Conservation (phyloP, 371 early-diverging fungal genomes). For the Actinomucor elegans region DNA sequence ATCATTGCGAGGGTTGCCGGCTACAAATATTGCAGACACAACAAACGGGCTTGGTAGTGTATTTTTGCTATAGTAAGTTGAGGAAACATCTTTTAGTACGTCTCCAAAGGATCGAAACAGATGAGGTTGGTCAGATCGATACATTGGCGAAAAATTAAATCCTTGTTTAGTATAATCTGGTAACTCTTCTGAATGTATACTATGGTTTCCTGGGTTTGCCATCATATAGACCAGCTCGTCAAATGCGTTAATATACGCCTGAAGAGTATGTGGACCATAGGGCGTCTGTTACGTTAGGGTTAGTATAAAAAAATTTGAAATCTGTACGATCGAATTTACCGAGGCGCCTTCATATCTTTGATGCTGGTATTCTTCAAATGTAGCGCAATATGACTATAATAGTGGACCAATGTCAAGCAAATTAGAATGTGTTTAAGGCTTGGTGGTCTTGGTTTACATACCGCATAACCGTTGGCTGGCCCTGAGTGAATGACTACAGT, state of each 20-base stretch:
- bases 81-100: constrained; percentile 36
- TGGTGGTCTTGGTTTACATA: constrained; percentile 13
- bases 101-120: constrained; percentile 50
- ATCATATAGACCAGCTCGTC: constrained; percentile 47
- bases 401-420: constrained; percentile 5
- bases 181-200: constrained; percentile 15
- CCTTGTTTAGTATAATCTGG: constrained; percentile 37
- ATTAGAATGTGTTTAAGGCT: constrained; percentile 10
- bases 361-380: constrained; percentile 65
- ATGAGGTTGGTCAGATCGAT: constrained; percentile 52
- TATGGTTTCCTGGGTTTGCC: constrained; percentile 25
- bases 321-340: constrained; percentile 10
- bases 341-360: constrained; percentile 72
- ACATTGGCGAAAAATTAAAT: constrained; percentile 36
- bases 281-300: constrained; percentile 40
- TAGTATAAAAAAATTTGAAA: too few species aligned
- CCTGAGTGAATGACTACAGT: constrained; percentile 57
- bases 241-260: constrained; percentile 57
- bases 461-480: constrained; percentile 48
- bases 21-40: constrained; percentile 46
- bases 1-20: constrained; percentile 66
- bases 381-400: constrained; percentile 58
- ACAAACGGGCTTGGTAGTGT: background rate
- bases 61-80: constrained; percentile 6
- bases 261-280: constrained; percentile 63